phyloP scores from a whole-genome alignment of 2,329 filamentous ascomycete genomes.

The Trichoderma breve region DNA sequence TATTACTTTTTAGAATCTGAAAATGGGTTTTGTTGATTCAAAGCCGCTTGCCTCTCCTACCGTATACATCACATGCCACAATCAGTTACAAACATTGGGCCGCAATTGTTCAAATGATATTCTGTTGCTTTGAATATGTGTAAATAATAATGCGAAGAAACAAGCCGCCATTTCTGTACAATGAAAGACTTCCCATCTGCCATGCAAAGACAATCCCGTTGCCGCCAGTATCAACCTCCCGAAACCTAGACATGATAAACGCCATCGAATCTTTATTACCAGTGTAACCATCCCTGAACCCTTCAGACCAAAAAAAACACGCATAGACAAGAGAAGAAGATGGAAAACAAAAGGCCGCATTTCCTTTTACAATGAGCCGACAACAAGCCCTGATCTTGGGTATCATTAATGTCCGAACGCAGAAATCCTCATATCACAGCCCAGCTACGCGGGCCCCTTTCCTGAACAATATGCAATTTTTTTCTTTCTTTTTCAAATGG shows the following conservation, averaged over 20 bases:
- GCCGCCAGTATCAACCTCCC: constrained; percentile 9
- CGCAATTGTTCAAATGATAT: constrained; percentile 1
- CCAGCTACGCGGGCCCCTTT: background rate
- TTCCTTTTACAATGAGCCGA: constrained; percentile 27
- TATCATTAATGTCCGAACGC: constrained; percentile 39
- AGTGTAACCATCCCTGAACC: constrained; percentile 11
- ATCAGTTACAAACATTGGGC: constrained; percentile 1
- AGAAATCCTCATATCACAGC: constrained; percentile 22
- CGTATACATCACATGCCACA: background rate
- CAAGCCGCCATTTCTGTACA: constrained; percentile 17
- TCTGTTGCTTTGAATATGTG: background rate
- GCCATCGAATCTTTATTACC: constrained; percentile 19
- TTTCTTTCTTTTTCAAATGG: background rate
- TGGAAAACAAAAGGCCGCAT: constrained; percentile 22
- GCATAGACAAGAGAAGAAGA: constrained; percentile 15
- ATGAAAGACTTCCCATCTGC: background rate
- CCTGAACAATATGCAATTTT: background rate
- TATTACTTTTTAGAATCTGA: background rate
- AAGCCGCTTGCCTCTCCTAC: background rate
- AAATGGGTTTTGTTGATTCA: background rate
- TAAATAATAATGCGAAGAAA: background rate
- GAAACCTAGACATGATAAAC: constrained; percentile 11
- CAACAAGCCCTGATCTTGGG: constrained; percentile 31
- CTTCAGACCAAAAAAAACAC: constrained; percentile 13
- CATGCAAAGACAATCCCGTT: constrained; percentile 17